These are phyloP conservation scores for Raphanus hybrid DNA, from an alignment of 441 rosid species.

Conservation along the genomic window DNA sequence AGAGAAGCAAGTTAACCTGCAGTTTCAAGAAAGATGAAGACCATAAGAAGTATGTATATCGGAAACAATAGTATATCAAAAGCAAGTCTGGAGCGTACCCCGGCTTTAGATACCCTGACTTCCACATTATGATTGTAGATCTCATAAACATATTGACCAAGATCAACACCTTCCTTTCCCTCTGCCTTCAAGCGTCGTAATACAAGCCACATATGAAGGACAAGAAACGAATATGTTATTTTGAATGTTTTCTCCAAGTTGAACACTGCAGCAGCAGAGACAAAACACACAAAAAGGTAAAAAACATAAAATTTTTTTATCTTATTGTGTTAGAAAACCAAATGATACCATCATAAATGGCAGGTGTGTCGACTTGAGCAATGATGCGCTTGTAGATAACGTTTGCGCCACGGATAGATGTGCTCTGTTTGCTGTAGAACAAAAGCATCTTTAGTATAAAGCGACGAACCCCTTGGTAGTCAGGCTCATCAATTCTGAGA, in stretches of 20 bases:
- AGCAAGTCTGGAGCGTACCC: constrained; percentile 58
- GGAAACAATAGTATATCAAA: neutral
- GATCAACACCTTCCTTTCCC: constrained; percentile 90
- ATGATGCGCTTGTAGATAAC: constrained; percentile 67
- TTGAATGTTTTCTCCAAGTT: constrained; percentile 94
- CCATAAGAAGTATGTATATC: neutral
- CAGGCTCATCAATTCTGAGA: constrained; percentile 81
- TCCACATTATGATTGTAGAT: constrained; percentile 93
- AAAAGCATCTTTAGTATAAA: constrained; percentile 66
- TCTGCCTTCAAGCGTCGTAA: constrained; percentile 86
- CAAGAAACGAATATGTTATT: constrained; percentile 81
- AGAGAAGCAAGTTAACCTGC: constrained; percentile 90
- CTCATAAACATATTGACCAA: constrained; percentile 92
- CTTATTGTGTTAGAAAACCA: neutral
- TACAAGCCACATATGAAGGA: constrained; percentile 92
- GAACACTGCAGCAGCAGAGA: constrained; percentile 65
- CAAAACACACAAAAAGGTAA: constrained; percentile 1
- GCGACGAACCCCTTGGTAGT: constrained; percentile 64
- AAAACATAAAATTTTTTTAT: no score
- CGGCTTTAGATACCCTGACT: constrained; percentile 90
- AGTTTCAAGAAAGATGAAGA: constrained; percentile 25
- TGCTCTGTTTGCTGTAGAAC: constrained; percentile 92
- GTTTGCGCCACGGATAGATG: constrained; percentile 79
- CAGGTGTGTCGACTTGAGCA: constrained; percentile 79
- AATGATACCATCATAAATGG: constrained; percentile 79